phyloP scores from a whole-genome alignment of 352 stramenopile genomes.

The Phytophthora citrophthora region DNA sequence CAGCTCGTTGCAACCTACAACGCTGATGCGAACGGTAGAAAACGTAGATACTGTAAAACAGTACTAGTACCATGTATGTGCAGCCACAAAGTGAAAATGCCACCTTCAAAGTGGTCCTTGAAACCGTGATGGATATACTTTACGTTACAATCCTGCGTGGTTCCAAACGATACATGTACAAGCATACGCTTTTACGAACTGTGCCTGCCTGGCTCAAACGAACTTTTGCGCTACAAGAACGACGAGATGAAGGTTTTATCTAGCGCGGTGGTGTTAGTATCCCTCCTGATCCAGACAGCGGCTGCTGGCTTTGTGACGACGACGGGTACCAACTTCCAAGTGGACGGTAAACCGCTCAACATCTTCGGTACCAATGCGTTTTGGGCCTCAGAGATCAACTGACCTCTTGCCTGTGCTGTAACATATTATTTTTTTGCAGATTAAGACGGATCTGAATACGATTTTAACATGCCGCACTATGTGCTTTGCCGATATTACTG shows the following conservation, averaged over 20 bases:
- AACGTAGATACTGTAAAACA: too few relatives aligned
- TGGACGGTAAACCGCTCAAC: constrained; percentile 37
- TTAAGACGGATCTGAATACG: too few relatives aligned
- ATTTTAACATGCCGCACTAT: constrained; percentile 30
- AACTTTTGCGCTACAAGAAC: background rate
- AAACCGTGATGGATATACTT: background rate
- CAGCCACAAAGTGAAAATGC: too few relatives aligned
- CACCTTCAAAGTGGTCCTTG: background rate
- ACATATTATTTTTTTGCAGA: constrained; percentile 5
- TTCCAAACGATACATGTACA: background rate
- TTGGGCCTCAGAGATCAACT: constrained; percentile 37
- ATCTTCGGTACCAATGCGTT: constrained; percentile 42
- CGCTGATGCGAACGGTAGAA: too few relatives aligned
- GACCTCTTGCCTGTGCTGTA: too few relatives aligned
- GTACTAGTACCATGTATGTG: too few relatives aligned
- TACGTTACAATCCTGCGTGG: background rate
- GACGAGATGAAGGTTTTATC: background rate
- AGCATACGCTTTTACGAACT: constrained; percentile 1
- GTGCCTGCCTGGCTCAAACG: constrained; percentile 4
- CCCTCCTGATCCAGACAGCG: constrained; percentile 3
- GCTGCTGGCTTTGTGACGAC: constrained; percentile 33
- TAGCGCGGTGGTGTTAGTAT: background rate
- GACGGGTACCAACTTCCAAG: constrained; percentile 29
- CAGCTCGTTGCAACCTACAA: too few relatives aligned
- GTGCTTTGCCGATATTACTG: constrained; percentile 32